Conservation (phyloP, 2,329 filamentous ascomycete genomes). For the Stemphylium beticola region DNA sequence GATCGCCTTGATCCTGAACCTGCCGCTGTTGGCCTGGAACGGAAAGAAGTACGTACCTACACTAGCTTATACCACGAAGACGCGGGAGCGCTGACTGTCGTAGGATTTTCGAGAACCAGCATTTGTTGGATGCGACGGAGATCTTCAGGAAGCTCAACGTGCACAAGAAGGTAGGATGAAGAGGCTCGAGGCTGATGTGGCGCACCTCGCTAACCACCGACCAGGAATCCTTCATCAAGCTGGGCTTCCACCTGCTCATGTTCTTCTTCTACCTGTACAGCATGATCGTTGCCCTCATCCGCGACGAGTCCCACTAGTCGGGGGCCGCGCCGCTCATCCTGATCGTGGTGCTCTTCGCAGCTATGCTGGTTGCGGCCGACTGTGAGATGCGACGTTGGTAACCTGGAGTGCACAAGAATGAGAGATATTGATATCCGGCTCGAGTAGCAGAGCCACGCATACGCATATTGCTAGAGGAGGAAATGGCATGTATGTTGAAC, state of each 20-base stretch:
- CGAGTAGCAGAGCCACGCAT: conserved; percentile 15
- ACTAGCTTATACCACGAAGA: background rate
- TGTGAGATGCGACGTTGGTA: background rate
- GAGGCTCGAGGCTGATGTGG: background rate
- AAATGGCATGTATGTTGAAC: background rate
- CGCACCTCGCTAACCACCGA: conserved; percentile 16
- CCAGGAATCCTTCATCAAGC: conserved; percentile 98
- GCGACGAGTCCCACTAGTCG: conserved; percentile 80
- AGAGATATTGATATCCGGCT: conserved; percentile 20
- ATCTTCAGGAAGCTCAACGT: conserved; percentile 99
- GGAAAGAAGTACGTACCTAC: conserved; percentile 83
- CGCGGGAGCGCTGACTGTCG: conserved; percentile 41
- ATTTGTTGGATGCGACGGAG: conserved; percentile 95
- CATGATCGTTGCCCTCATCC: conserved; percentile 97
- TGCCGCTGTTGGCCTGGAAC: conserved; percentile 92
- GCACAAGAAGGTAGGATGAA: conserved; percentile 83
- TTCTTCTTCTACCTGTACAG: conserved; percentile 99
- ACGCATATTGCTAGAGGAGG: conserved; percentile 17
- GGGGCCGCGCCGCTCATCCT: conserved; percentile 25
- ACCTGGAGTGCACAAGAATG: background rate
- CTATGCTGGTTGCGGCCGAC: conserved; percentile 4
- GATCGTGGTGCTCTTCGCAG: conserved; percentile 5
- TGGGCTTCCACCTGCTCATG: conserved; percentile 98
- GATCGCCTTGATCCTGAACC: conserved; percentile 88
- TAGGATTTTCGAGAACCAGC: conserved; percentile 96